These are phyloP conservation scores for Perkinsela sp. DNA, from an alignment of 208 protist genomes.

Conservation along the genomic window DNA sequence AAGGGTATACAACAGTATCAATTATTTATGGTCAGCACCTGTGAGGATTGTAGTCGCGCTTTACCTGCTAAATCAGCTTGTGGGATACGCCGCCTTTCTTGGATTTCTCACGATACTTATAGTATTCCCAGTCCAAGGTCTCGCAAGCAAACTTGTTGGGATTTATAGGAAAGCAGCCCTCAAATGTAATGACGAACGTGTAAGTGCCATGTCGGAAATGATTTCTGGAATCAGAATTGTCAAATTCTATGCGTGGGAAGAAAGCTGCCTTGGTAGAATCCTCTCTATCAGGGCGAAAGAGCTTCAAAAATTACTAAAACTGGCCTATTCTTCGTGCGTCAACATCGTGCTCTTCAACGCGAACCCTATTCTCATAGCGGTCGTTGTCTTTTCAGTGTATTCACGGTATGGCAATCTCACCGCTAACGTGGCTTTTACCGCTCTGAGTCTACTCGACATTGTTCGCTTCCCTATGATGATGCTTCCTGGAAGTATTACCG, in stretches of 20 bases:
- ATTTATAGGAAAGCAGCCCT: constrained; percentile 1
- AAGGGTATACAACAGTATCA: constrained; percentile 10
- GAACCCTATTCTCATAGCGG: constrained; percentile 22
- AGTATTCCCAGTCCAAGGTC: constrained; percentile 8
- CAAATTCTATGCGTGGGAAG: constrained; percentile 67
- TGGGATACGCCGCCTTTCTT: constrained; percentile 7
- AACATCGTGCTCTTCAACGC: constrained; percentile 22
- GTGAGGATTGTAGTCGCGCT: constrained; percentile 8
- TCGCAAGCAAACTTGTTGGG: background rate
- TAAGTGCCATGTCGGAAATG: constrained; percentile 50
- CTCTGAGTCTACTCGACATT: constrained; percentile 53
- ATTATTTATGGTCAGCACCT: constrained; percentile 13
- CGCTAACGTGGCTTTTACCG: constrained; percentile 44
- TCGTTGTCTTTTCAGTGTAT: constrained; percentile 19
- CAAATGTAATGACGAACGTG: constrained; percentile 26
- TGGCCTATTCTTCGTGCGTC: constrained; percentile 10
- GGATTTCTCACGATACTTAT: constrained; percentile 11
- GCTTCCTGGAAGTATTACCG: constrained; percentile 25
- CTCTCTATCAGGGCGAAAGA: constrained; percentile 14
- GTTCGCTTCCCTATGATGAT: constrained; percentile 60
- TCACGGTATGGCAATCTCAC: constrained; percentile 15
- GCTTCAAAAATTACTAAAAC: constrained; percentile 11
- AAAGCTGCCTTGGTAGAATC: constrained; percentile 13
- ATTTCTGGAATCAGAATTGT: constrained; percentile 55
- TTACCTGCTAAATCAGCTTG: background rate